These are phyloP conservation scores for Fusarium anguioides DNA, from an alignment of 2,329 filamentous ascomycete species.

Conservation along the genomic window DNA sequence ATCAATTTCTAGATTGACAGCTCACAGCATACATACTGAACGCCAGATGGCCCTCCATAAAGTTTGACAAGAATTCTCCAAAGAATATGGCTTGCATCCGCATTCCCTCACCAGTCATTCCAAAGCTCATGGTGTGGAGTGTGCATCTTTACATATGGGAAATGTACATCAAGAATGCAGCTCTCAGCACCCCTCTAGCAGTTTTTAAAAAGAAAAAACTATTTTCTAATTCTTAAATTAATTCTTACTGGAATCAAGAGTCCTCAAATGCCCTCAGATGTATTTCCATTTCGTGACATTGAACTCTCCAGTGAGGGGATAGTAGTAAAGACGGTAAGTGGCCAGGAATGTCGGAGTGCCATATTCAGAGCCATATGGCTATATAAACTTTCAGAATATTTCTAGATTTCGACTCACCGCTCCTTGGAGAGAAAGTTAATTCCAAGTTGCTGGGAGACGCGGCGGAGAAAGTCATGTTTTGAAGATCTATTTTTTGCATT, in stretches of 20 bases:
- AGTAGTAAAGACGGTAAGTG: neutral
- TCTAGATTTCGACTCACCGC: conserved; percentile 27
- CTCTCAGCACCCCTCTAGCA: conserved; percentile 23
- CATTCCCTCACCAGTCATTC: conserved; percentile 38
- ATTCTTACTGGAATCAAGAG: neutral
- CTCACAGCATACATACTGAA: too few species aligned
- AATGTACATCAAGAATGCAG: conserved; percentile 31
- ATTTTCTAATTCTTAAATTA: neutral
- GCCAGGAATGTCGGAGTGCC: conserved; percentile 26
- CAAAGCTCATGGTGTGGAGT: conserved; percentile 34
- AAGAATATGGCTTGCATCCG: conserved; percentile 38
- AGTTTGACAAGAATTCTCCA: conserved; percentile 37
- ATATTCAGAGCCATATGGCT: conserved; percentile 14
- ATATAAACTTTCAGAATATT: conserved; percentile 34
- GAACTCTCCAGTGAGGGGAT: neutral
- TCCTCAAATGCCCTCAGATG: neutral
- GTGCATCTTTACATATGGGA: conserved; percentile 29
- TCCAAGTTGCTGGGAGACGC: conserved; percentile 34
- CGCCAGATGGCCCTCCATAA: conserved; percentile 32
- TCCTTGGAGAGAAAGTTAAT: conserved; percentile 29
- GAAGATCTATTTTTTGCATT: conserved; percentile 11
- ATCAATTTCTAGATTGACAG: neutral
- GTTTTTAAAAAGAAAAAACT: neutral
- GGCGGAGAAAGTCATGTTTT: conserved; percentile 23
- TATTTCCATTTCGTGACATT: neutral